These are phyloP conservation scores for Pichia sp. DNA, from an alignment of 1,139 yeast species.

Conservation along the genomic window DNA sequence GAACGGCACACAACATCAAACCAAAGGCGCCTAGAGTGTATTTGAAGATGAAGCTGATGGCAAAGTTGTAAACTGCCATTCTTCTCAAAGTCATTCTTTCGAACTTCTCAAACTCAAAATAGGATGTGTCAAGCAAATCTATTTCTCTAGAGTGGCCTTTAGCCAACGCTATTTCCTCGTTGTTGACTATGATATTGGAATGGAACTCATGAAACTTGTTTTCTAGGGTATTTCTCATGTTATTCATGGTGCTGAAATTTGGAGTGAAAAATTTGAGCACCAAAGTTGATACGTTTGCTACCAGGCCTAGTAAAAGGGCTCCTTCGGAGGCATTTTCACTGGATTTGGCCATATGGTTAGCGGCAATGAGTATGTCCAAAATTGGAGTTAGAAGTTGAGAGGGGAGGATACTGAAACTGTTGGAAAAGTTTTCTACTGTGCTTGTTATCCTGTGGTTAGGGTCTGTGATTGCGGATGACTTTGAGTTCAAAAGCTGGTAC, in stretches of 20 bases:
- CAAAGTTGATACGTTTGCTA: slow-evolving; percentile 78
- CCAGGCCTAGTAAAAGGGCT: slow-evolving; percentile 70
- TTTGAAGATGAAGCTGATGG: slow-evolving; percentile 80
- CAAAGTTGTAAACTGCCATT: slow-evolving; percentile 69
- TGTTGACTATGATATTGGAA: slow-evolving; percentile 70
- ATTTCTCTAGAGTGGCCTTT: slow-evolving; percentile 80
- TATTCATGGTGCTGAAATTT: slow-evolving; percentile 79
- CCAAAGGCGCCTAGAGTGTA: slow-evolving; percentile 98
- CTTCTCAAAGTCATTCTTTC: slow-evolving; percentile 74
- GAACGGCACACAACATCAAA: slow-evolving; percentile 78
- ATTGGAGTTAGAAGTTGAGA: slow-evolving; percentile 87
- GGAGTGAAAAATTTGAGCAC: slow-evolving; percentile 77
- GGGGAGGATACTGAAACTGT: slow-evolving; percentile 69
- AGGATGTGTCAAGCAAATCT: slow-evolving; percentile 72
- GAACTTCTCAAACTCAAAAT: slow-evolving; percentile 77
- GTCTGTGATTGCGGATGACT: slow-evolving; percentile 43
- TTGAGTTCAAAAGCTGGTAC: slow-evolving; percentile 30
- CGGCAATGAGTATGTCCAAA: slow-evolving; percentile 75
- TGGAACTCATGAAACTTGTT: slow-evolving; percentile 83
- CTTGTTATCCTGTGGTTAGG: slow-evolving; percentile 83
- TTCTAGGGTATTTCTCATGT: slow-evolving; percentile 75
- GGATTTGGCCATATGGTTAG: slow-evolving; percentile 68
- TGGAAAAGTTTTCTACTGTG: slow-evolving; percentile 71
- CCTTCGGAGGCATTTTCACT: slow-evolving; percentile 85
- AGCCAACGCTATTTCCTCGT: slow-evolving; percentile 83